These are phyloP conservation scores for Pouteria campechiana DNA, from an alignment of 179 eudicot species.

Conservation along the genomic window DNA sequence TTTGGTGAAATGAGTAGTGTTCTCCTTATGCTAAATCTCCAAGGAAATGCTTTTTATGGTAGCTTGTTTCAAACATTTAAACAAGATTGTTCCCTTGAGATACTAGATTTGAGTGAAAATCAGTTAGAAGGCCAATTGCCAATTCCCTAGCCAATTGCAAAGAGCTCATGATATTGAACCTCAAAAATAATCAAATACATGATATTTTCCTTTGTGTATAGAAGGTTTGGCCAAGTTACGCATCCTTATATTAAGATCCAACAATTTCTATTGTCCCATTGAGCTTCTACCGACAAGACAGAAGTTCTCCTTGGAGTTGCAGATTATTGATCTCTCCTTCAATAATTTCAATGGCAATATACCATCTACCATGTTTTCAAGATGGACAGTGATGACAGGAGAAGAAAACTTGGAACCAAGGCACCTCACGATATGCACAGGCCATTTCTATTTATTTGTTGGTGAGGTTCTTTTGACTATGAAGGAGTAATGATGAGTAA, in stretches of 20 bases:
- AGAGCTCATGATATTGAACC: conserved; percentile 1
- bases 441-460: neutral
- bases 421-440: neutral
- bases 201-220: conserved; percentile 6
- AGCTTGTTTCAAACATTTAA: neutral
- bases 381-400: conserved; percentile 1
- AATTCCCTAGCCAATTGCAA: conserved; percentile 5
- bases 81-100: neutral
- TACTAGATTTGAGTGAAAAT: conserved; percentile 1
- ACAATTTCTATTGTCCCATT: conserved; percentile 1
- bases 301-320: neutral
- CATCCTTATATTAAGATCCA: conserved; percentile 1
- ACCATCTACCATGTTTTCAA: neutral
- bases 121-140: neutral
- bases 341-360: conserved; percentile 2
- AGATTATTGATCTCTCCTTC: conserved; percentile 3
- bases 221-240: neutral
- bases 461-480: neutral
- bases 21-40: neutral
- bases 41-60: neutral
- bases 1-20: neutral
- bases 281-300: neutral
- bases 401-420: neutral
- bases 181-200: neutral
- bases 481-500: neutral